These are phyloP conservation scores for Leccinum variicolor DNA, from an alignment of 768 basidiomycete genomes.

Conservation along the genomic window DNA sequence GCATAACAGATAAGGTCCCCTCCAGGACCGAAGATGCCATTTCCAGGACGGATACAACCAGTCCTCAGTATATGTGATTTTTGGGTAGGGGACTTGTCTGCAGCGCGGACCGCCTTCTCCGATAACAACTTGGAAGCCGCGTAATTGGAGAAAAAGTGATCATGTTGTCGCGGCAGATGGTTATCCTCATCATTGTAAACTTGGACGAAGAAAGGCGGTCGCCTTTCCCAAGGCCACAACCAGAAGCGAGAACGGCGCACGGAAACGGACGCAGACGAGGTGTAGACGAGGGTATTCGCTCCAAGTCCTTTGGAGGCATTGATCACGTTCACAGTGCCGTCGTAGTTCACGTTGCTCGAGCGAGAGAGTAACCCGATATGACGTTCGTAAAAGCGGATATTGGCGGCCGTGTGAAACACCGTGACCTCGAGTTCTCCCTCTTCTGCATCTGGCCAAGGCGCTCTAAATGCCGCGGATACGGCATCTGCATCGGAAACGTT, in stretches of 20 bases:
- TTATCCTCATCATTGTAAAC: slow-evolving; percentile 59
- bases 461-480: slow-evolving; percentile 57
- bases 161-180: slow-evolving; percentile 48
- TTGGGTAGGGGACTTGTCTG: slow-evolving; percentile 36
- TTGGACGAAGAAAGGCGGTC: slow-evolving; percentile 58
- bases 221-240: slow-evolving; percentile 74
- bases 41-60: slow-evolving; percentile 75
- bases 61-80: slow-evolving; percentile 47
- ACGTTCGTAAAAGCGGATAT: slow-evolving; percentile 76
- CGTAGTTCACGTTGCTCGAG: slow-evolving; percentile 62
- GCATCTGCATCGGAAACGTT: slow-evolving; percentile 55
- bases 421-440: slow-evolving; percentile 40
- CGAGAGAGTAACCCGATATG: slow-evolving; percentile 44
- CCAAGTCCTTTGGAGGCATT: slow-evolving; percentile 54
- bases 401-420: slow-evolving; percentile 75
- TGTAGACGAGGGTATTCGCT: slow-evolving; percentile 60
- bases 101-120: slow-evolving; percentile 45
- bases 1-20: slow-evolving; percentile 68
- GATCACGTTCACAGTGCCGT: slow-evolving; percentile 66
- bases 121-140: slow-evolving; percentile 61
- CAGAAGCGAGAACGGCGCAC: slow-evolving; percentile 58
- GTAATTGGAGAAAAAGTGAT: slow-evolving; percentile 76
- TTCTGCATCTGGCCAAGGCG: slow-evolving; percentile 52
- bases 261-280: slow-evolving; percentile 67
- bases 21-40: slow-evolving; percentile 71